A percentile compares a stretch with the other conserved stretches of the same genome.
Evolutionary conservation across 2,329 filamentous ascomycete genomes (phyloP).

Genomic region (Sarocladium strictum): DNA sequence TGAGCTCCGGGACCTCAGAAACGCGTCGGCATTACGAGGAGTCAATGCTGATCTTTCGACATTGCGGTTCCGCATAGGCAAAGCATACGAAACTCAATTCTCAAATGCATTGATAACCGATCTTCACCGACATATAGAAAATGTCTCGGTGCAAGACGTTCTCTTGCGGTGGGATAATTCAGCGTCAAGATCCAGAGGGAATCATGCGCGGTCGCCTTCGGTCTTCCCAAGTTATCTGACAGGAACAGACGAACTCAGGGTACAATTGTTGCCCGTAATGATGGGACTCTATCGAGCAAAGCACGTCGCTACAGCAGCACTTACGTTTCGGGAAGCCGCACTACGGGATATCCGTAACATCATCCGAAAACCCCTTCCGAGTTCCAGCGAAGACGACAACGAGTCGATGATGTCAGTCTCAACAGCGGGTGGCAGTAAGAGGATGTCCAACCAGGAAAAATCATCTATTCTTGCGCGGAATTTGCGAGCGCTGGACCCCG

Average conservation of each 20-base stretch:
- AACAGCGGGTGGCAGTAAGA: constrained; percentile 62
- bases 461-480: constrained; percentile 85
- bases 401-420: constrained; percentile 84
- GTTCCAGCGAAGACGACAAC: constrained; percentile 88
- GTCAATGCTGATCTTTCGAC: constrained; percentile 71
- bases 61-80: constrained; percentile 75
- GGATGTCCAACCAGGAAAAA: constrained; percentile 77
- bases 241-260: constrained; percentile 63
- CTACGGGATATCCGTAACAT: constrained; percentile 80
- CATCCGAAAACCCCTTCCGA: constrained; percentile 79
- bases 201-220: constrained; percentile 60
- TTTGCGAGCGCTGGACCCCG: constrained; percentile 72
- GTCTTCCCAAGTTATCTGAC: constrained; percentile 73
- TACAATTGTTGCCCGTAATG: constrained; percentile 64
- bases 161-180: constrained; percentile 79
- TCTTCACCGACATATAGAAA: constrained; percentile 71
- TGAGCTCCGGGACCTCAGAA: constrained; percentile 62
- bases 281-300: constrained; percentile 75
- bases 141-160: constrained; percentile 65
- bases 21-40: constrained; percentile 72
- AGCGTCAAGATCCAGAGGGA: constrained; percentile 64
- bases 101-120: constrained; percentile 72
- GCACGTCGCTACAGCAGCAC: constrained; percentile 74
- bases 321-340: constrained; percentile 76
- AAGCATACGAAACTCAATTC: constrained; percentile 78